A percentile compares a stretch with the other conserved stretches of the same genome.
Evolutionary conservation across 768 basidiomycete genomes (phyloP).

Genomic region (Agrocybe pediades): DNA sequence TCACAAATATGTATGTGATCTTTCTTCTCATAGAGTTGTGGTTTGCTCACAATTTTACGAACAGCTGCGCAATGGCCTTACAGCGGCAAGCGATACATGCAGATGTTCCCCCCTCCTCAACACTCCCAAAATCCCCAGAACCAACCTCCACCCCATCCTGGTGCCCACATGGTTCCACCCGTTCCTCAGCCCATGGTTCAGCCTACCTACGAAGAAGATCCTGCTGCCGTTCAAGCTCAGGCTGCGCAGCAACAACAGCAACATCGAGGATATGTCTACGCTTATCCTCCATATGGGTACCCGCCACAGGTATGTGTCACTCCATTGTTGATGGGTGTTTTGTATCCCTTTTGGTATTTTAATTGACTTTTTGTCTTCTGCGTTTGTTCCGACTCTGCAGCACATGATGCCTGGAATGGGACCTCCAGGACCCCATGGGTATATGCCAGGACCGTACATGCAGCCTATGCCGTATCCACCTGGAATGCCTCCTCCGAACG

Average conservation of each 20-base stretch:
- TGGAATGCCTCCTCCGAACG: constrained; percentile 77
- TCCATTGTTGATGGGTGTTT: background rate
- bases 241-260: constrained; percentile 9
- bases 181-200: constrained; percentile 72
- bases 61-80: constrained; percentile 85
- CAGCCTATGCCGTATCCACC: constrained; percentile 85
- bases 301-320: constrained; percentile 63
- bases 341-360: background rate
- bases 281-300: constrained; percentile 77
- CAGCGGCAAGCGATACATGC: constrained; percentile 82
- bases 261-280: constrained; percentile 63
- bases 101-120: constrained; percentile 71
- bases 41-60: constrained; percentile 2
- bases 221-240: constrained; percentile 47
- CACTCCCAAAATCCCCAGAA: constrained; percentile 53
- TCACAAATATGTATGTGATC: constrained; percentile 65
- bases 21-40: background rate
- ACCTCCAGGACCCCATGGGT: constrained; percentile 77
- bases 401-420: constrained; percentile 88
- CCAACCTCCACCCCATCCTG: constrained; percentile 33
- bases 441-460: constrained; percentile 82
- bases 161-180: constrained; percentile 66
- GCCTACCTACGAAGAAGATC: constrained; percentile 80
- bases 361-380: constrained; percentile 1
- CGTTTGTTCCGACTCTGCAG: too few species aligned